These are phyloP conservation scores for Ustilago esculenta DNA, from an alignment of 1,284 basidiomycete genomes.

Conservation along the genomic window DNA sequence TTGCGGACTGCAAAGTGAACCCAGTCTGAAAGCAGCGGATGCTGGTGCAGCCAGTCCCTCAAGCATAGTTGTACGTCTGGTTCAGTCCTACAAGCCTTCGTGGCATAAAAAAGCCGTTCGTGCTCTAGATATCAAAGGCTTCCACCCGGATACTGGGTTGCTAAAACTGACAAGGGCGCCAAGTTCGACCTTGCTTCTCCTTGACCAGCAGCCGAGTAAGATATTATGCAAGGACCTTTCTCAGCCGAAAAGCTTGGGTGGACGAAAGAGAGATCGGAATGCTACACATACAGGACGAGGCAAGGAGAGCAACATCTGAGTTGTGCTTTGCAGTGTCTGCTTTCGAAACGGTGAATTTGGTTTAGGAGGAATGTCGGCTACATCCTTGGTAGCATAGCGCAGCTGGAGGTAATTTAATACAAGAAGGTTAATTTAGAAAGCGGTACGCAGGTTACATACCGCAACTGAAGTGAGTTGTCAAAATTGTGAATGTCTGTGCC, in stretches of 20 bases:
- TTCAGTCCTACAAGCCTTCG: too few species aligned
- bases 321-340: constrained; percentile 1
- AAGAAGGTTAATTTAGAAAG: not conserved
- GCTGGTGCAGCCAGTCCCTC: not conserved
- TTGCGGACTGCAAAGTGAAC: too few species aligned
- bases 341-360: not conserved
- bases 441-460: not conserved
- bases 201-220: not conserved
- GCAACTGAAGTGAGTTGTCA: constrained; percentile 1
- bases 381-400: constrained; percentile 1
- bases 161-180: too few species aligned
- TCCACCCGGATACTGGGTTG: too few species aligned
- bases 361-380: constrained; percentile 12
- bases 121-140: too few species aligned
- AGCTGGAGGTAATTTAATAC: not conserved
- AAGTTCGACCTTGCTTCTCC: too few species aligned
- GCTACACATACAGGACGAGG: constrained; percentile 5
- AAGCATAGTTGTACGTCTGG: too few species aligned
- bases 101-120: too few species aligned
- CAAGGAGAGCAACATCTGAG: not conserved
- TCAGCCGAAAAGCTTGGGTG: not conserved
- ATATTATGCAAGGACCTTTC: not conserved
- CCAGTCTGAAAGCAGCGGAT: not conserved
- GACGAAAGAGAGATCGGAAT: constrained; percentile 5
- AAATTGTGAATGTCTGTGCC: too few species aligned